Percentiles rank a stretch among this genome's conserved stretches.
Conservation (phyloP, 2,329 filamentous ascomycete genomes). For the Capronia epimyces region DNA sequence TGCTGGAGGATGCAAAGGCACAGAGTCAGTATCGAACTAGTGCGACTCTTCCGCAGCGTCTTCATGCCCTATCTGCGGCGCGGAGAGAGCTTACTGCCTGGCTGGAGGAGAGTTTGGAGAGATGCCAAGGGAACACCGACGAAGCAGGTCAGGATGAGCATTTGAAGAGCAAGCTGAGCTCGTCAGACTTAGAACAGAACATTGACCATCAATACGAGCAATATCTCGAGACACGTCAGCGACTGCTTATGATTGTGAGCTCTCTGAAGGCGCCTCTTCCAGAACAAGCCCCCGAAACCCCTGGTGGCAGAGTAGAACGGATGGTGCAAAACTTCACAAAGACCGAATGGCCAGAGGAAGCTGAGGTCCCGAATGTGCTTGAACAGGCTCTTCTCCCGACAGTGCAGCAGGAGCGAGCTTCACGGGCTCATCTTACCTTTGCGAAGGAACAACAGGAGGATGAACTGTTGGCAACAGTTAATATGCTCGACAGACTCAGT, state of each 20-base stretch:
- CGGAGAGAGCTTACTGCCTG: conserved; percentile 21
- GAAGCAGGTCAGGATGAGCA: background rate
- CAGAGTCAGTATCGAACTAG: background rate
- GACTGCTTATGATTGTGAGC: conserved; percentile 8
- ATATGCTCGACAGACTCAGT: conserved; percentile 23
- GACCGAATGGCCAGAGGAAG: background rate
- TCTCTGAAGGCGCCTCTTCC: conserved; percentile 4
- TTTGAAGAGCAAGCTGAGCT: too few relatives aligned
- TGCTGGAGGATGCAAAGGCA: conserved; percentile 8
- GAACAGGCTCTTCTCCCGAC: conserved; percentile 14
- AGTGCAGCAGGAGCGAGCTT: conserved; percentile 10
- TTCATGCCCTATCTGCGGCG: conserved; percentile 14
- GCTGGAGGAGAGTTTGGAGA: conserved; percentile 23
- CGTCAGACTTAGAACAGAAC: conserved; percentile 5
- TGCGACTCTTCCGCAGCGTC: background rate
- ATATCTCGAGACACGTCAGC: conserved; percentile 21
- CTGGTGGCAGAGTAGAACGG: background rate
- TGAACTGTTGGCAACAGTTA: conserved; percentile 8
- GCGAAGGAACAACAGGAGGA: conserved; percentile 11
- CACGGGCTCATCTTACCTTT: conserved; percentile 9
- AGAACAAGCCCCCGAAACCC: background rate
- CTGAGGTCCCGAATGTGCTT: conserved; percentile 1
- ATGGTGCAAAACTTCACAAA: background rate
- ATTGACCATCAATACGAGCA: conserved; percentile 20
- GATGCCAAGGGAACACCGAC: conserved; percentile 7